Evolutionary conservation across 345 rosid species (phyloP).

Genomic region (Alliaria petiolata): DNA sequence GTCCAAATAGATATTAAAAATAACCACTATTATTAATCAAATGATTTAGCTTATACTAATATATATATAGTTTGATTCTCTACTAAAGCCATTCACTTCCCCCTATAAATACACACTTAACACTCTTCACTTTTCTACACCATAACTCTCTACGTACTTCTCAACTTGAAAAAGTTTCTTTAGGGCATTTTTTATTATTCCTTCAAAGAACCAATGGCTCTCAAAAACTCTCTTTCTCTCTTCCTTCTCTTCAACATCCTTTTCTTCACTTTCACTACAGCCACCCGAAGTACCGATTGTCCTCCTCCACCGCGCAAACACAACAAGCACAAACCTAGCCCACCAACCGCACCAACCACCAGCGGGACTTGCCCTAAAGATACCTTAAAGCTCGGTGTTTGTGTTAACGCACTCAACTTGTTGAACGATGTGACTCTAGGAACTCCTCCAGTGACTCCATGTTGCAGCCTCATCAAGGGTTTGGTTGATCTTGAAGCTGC

Average conservation of each 20-base stretch:
- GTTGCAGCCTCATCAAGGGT: constrained; percentile 40
- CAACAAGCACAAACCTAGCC: constrained; percentile 34
- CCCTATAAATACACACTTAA: constrained; percentile 19
- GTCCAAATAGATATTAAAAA: constrained; percentile 7
- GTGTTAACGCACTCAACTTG: constrained; percentile 36
- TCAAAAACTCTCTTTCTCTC: constrained; percentile 44
- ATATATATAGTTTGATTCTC: neutral
- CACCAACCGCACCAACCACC: constrained; percentile 15
- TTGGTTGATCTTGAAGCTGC: constrained; percentile 54
- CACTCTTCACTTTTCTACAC: too few relatives aligned
- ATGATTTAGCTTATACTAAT: neutral
- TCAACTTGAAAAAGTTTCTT: constrained; percentile 14
- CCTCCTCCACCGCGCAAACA: constrained; percentile 31
- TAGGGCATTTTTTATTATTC: neutral
- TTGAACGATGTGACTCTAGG: constrained; percentile 36
- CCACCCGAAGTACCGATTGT: constrained; percentile 48
- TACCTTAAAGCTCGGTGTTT: constrained; percentile 41
- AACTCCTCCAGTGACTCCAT: constrained; percentile 40
- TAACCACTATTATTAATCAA: constrained; percentile 3
- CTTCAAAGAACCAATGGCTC: constrained; percentile 36
- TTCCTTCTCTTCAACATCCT: constrained; percentile 49
- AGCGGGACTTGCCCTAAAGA: constrained; percentile 38
- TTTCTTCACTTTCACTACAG: constrained; percentile 42
- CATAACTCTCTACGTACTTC: constrained; percentile 4
- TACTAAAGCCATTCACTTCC: neutral